Evolutionary conservation across 2,329 filamentous ascomycete genomes (phyloP).

Genomic region (Peltaster fructicola): DNA sequence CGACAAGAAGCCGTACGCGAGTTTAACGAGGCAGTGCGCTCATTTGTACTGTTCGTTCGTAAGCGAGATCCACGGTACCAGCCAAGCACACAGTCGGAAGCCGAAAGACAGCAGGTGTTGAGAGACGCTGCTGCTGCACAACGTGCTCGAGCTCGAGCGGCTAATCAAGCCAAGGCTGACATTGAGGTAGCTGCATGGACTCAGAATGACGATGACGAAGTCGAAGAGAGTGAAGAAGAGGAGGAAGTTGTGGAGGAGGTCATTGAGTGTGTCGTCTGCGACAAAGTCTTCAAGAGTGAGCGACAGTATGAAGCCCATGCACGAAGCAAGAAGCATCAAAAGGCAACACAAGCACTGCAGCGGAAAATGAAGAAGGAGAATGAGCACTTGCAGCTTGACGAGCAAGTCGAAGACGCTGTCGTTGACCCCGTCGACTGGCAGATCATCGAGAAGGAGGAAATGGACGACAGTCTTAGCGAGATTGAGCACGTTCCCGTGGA

Average conservation of each 20-base stretch:
- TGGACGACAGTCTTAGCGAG: too few relatives aligned
- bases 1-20: conserved; percentile 70
- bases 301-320: conserved; percentile 84
- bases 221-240: conserved; percentile 35
- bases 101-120: conserved; percentile 60
- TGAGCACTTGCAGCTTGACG: conserved; percentile 34
- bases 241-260: conserved; percentile 32
- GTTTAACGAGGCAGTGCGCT: conserved; percentile 82
- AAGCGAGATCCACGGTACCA: conserved; percentile 81
- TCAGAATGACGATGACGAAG: conserved; percentile 36
- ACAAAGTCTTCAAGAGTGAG: conserved; percentile 67
- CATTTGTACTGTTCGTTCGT: conserved; percentile 70
- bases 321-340: conserved; percentile 89
- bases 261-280: conserved; percentile 45
- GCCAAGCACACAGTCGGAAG: conserved; percentile 58
- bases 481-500: conserved; percentile 12
- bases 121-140: conserved; percentile 68
- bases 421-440: conserved; percentile 15
- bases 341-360: conserved; percentile 63
- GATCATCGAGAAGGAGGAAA: conserved; percentile 9
- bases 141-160: conserved; percentile 64
- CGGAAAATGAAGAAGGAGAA: conserved; percentile 74
- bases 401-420: conserved; percentile 11
- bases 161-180: conserved; percentile 56
- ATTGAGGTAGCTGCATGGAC: conserved; percentile 59